Percentiles rank a stretch among this genome's conserved stretches.
These are phyloP conservation scores for Viola pubescens DNA, from an alignment of 441 rosid genomes.

Conservation along the genomic window DNA sequence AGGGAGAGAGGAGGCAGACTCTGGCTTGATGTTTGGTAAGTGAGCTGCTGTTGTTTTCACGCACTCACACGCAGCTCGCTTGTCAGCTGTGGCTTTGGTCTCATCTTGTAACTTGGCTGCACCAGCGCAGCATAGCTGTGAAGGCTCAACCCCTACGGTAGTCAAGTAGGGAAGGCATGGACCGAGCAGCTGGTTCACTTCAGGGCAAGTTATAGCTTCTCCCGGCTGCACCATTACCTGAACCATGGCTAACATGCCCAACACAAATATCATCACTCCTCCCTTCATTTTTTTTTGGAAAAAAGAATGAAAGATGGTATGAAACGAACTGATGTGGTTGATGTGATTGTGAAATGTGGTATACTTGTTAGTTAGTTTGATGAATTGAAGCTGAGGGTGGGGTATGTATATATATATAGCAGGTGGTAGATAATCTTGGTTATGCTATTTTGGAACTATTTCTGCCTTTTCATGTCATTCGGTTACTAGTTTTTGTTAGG, in stretches of 20 bases:
- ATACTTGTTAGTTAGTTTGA: neutral
- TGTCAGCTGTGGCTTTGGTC: slow-evolving; percentile 3
- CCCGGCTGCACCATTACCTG: neutral
- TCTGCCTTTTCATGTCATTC: too few relatives aligned
- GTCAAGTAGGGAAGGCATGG: slow-evolving; percentile 2
- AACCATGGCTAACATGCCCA: neutral
- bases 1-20: slow-evolving; percentile 2
- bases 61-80: slow-evolving; percentile 13
- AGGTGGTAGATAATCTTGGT: too few relatives aligned
- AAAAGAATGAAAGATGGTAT: too few relatives aligned
- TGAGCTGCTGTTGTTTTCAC: neutral
- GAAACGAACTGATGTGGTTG: too few relatives aligned
- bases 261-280: neutral
- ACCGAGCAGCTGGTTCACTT: neutral
- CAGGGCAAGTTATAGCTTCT: neutral
- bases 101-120: neutral
- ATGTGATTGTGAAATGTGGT: neutral
- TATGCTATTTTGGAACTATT: too few relatives aligned
- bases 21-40: neutral
- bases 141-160: neutral
- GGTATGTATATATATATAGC: too few relatives aligned
- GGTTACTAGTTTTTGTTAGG: too few relatives aligned
- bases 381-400: neutral
- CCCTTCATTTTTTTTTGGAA: slow-evolving; percentile 21
- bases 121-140: slow-evolving; percentile 1